Base-by-base conservation (phyloP, 805 yeast genomes). In the Saccharomycopsis capsularis region DNA sequence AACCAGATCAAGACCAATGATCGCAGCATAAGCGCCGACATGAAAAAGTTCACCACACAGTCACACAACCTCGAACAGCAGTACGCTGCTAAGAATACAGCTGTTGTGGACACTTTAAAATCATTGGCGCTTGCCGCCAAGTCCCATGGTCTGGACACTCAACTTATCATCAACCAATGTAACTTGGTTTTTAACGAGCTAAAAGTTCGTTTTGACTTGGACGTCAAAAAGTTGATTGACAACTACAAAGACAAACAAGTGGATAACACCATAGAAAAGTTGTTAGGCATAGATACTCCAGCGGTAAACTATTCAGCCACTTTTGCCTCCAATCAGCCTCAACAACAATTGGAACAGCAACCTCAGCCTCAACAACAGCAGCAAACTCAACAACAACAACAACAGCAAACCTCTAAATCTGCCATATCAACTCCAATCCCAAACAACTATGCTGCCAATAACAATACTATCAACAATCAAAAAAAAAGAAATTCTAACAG, bases 101-200 rank as follows among this genome's bases (percentile, higher is more conserved):
- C 68, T 3, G 63, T 76, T 2, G 60, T 68, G 36, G 71, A 70
- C 6, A 67, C 72, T 11, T 60, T 81, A 47, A 59, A 71, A 3
- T 60, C 65, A 27, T 61, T 81, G 50, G 74, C 75, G 1, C 60
- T 61, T 22, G 68, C 70, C 2, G 65, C 80, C 2, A 71, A 68
- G 46, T 57, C 64, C 18, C 80, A 77, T 53, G 77, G 78, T n/a
- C 68, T 66, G 46, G 76, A 75, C 42, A 66, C 77, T 3, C 67
- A 70, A 47, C 53, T 61, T 2, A 58, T 78, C 2, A 59, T 79
- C 42, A 67, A 64, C 36, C 74, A 76, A 45, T 73, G 77, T 48
- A 73, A 73, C 42, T 69, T 68, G 5, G 64, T 73, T 19, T 66
- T 81, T 51, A 66, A 64, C 23, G 65, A 73, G 27, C 51, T 71